These are phyloP conservation scores for Hypomontagnella monticulosa DNA, from an alignment of 495 filamentous ascomycete species.

Conservation along the genomic window DNA sequence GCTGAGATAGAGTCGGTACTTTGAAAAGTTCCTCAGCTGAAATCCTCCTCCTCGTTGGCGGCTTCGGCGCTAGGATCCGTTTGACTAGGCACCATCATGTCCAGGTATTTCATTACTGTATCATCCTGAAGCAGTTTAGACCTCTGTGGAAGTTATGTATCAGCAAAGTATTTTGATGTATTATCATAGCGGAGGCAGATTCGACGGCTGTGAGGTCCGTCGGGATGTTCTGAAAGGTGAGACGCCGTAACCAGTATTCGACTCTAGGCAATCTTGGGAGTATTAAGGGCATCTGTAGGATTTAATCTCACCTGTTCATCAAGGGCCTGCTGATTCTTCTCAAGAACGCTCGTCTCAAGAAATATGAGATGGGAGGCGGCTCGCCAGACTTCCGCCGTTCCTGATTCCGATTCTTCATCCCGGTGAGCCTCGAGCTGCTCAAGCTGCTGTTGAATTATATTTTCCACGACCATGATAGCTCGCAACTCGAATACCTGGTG, in stretches of 20 bases:
- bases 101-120: slow-evolving; percentile 56
- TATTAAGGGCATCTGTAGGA: background rate
- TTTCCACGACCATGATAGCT: slow-evolving; percentile 69
- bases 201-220: background rate
- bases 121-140: slow-evolving; percentile 47
- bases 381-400: slow-evolving; percentile 54
- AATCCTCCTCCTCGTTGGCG: slow-evolving; percentile 58
- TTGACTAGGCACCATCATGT: slow-evolving; percentile 52
- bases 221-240: background rate
- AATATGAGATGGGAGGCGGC: slow-evolving; percentile 58
- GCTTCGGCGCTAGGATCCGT: slow-evolving; percentile 48
- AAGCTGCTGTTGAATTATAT: slow-evolving; percentile 71
- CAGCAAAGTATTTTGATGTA: slow-evolving; percentile 33
- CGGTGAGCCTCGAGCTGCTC: slow-evolving; percentile 57
- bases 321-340: slow-evolving; percentile 62
- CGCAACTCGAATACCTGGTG: slow-evolving; percentile 79
- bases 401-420: slow-evolving; percentile 48
- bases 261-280: background rate
- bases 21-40: slow-evolving; percentile 47
- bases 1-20: background rate
- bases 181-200: slow-evolving; percentile 11
- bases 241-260: background rate
- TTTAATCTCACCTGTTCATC: slow-evolving; percentile 66
- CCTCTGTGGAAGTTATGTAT: slow-evolving; percentile 47
- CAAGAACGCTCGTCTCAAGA: slow-evolving; percentile 68